phyloP scores from a whole-genome alignment of 768 basidiomycete species.

The Termitomyces sp. region DNA sequence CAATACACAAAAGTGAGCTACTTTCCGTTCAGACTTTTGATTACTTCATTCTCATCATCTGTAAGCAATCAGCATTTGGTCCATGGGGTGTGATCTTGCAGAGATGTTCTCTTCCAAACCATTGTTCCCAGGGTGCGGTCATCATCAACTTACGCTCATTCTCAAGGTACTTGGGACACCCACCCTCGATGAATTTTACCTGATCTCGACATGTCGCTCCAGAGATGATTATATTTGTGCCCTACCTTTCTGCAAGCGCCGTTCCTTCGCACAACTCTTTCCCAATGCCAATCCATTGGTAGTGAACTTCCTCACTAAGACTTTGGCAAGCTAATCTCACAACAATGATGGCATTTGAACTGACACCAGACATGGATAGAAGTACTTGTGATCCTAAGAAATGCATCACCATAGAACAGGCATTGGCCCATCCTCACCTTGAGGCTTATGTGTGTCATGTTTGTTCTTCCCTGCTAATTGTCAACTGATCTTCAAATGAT shows the following conservation, averaged over 20 bases:
- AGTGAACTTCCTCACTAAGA: no score
- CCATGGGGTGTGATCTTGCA: conserved; percentile 83
- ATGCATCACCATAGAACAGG: conserved; percentile 88
- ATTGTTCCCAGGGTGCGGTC: conserved; percentile 93
- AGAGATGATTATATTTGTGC: conserved; percentile 96
- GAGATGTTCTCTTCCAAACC: conserved; percentile 98
- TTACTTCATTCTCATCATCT: no score
- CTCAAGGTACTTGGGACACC: conserved; percentile 96
- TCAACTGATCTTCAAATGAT: neutral
- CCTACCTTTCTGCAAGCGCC: conserved; percentile 87
- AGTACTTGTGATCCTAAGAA: conserved; percentile 99
- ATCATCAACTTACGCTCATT: conserved; percentile 94
- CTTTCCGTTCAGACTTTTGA: no score
- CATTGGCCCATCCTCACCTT: no score
- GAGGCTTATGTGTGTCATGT: no score
- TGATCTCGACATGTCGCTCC: conserved; percentile 86
- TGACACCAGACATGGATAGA: conserved; percentile 39
- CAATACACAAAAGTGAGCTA: no score
- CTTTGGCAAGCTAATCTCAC: no score
- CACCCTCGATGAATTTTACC: no score
- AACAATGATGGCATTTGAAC: neutral
- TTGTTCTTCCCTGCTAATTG: neutral
- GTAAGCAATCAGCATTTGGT: conserved; percentile 86
- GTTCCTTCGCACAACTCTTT: no score
- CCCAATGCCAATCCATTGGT: no score